phyloP scores from a whole-genome alignment of 805 yeast species.

The Saturnispora saitoi region DNA sequence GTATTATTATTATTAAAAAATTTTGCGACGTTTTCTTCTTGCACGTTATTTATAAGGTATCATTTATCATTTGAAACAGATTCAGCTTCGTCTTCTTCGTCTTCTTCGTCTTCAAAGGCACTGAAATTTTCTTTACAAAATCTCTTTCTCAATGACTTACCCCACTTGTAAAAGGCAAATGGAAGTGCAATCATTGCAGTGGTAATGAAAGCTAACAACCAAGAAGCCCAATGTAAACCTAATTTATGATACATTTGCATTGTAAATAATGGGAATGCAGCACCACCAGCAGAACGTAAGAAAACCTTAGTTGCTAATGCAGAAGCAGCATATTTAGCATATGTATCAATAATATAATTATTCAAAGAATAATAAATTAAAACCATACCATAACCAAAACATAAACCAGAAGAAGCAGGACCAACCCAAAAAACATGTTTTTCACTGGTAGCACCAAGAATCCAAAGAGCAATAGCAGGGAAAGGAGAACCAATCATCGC shows the following conservation, averaged over 20 bases:
- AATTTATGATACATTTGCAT: constrained; percentile 68
- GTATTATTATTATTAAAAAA: background rate
- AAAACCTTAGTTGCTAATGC: constrained; percentile 79
- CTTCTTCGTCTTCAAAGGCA: constrained; percentile 22
- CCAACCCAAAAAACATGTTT: constrained; percentile 61
- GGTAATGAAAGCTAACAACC: constrained; percentile 68
- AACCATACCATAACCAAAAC: constrained; percentile 56
- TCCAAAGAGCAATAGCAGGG: constrained; percentile 73
- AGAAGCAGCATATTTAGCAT: constrained; percentile 71
- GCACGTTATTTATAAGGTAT: background rate
- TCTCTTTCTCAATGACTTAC: constrained; percentile 51
- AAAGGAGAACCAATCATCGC: constrained; percentile 79
- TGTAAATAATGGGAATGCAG: constrained; percentile 77
- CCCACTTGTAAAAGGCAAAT: constrained; percentile 60
- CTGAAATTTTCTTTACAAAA: constrained; percentile 60
- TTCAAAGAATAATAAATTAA: constrained; percentile 50
- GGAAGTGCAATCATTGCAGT: constrained; percentile 72
- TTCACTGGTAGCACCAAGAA: constrained; percentile 70
- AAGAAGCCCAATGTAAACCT: constrained; percentile 76
- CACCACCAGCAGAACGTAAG: constrained; percentile 77
- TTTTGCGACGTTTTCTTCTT: background rate
- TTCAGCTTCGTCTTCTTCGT: constrained; percentile 7
- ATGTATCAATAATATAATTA: constrained; percentile 85
- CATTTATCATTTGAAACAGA: constrained; percentile 1
- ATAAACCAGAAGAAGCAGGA: constrained; percentile 51